Base-by-base conservation (phyloP, 768 basidiomycete species). In the Collybia nuda region DNA sequence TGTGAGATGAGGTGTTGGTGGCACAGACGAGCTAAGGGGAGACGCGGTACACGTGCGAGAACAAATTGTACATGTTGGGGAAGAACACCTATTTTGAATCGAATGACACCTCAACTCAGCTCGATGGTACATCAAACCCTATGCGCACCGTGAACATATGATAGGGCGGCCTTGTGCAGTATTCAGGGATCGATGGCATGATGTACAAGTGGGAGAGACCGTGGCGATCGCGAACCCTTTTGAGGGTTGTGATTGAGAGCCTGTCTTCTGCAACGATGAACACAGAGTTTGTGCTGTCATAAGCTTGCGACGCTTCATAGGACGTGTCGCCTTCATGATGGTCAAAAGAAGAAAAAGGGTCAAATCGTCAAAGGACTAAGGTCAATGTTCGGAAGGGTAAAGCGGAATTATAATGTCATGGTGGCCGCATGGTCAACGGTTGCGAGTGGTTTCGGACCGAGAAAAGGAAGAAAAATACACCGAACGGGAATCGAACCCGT, bases 401-500 rank as follows among this genome's bases (percentile, higher is more conserved):
- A 11, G 32, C 32, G 32, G 14, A 32, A 11, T 32, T 32, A 11
- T 9, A 43, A 32, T 17, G 51, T 44, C 50, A 52, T 48, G 44
- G 32, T 40, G 48, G 40, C 51, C 24, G 50, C 56, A 32, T 32
- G 38, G 32, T 19, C 8, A 9, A 32, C 9, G 11, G 36, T 24
- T 26, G 44, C 49, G 29, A 15, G 29, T 21, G 26, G 12, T 21
- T 39, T 4, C 14, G 6, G 35, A 21, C 22, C 3, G 32, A 47
- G 29, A 24, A 19, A 19, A 19, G 3, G 9, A 57, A 55, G 58
- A 57, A 56, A 50, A 36, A 54, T 78, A 79, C 77, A 75, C 80
- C 75, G 75, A 81, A 84, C 76, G 82, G 82, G 82, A 84, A 79
- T 84, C 82, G 82, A 84, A 84, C 82, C 82, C 82, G 75, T 82